Percentiles rank a stretch among this genome's conserved stretches.
These are phyloP conservation scores for Linanthus parryae DNA, from an alignment of 148 eudicot species.

Conservation along the genomic window DNA sequence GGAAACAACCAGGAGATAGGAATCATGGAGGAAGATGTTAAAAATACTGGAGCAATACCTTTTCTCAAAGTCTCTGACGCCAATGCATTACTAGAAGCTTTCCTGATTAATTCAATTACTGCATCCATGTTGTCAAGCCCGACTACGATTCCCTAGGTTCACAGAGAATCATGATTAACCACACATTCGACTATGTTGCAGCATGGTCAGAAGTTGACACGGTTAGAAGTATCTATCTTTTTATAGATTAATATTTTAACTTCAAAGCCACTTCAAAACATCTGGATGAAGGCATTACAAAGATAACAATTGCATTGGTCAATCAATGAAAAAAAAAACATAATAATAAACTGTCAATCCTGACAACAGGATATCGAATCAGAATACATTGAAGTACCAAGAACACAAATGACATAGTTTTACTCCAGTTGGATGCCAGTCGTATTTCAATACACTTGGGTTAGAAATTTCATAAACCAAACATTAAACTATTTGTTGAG, in stretches of 20 bases:
- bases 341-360: not conserved
- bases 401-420: not conserved
- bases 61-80: slow-evolving; percentile 59
- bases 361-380: not conserved
- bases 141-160: slow-evolving; percentile 62
- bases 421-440: not conserved
- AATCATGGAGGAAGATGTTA: not conserved
- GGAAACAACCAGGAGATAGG: not conserved
- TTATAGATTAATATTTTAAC: not conserved
- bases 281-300: not conserved
- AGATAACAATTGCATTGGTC: not conserved
- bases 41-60: slow-evolving; percentile 30
- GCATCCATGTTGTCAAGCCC: slow-evolving; percentile 90
- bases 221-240: not conserved
- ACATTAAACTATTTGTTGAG: not conserved
- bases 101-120: slow-evolving; percentile 66
- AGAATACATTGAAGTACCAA: not conserved
- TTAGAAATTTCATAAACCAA: not conserved
- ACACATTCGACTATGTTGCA: too few relatives aligned
- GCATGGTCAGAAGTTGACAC: too few relatives aligned
- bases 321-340: not conserved
- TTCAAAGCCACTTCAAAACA: slow-evolving; percentile 6
- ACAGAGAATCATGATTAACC: slow-evolving; percentile 5
- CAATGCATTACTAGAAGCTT: slow-evolving; percentile 67
- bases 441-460: not conserved